Conservation (phyloP, 176 grass and related monocot species). For the Bonia amplexicaulis region DNA sequence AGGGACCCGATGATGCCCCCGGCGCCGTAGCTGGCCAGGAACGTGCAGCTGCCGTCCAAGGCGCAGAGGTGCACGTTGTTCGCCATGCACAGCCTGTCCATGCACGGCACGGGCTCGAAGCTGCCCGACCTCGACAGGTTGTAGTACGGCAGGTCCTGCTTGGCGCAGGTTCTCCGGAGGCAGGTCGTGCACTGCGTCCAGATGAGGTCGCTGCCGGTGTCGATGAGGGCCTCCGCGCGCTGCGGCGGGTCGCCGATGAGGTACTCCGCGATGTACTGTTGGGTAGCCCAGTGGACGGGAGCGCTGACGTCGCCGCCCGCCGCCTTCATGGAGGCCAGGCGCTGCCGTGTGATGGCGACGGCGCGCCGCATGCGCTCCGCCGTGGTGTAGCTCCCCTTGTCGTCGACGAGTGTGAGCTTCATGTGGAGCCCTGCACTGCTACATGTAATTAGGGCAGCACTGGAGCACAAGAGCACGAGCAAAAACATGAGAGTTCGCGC, state of each 20-base stretch:
- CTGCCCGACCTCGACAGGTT: not conserved
- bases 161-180: not conserved
- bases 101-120: constrained; percentile 11
- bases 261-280: constrained; percentile 18
- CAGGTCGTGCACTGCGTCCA: not conserved
- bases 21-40: not conserved
- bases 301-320: not conserved
- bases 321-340: not conserved
- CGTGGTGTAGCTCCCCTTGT: constrained; percentile 8
- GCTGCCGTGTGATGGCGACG: not conserved
- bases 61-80: not conserved
- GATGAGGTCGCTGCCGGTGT: not conserved
- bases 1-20: not conserved
- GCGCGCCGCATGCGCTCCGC: constrained; percentile 28
- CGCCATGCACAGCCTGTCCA: not conserved
- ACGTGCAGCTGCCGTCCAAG: not conserved
- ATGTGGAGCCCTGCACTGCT: not conserved
- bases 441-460: not conserved
- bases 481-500: too few relatives aligned
- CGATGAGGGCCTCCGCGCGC: not conserved
- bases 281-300: constrained; percentile 10
- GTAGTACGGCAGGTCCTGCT: constrained; percentile 26
- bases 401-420: constrained; percentile 25
- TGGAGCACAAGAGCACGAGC: not conserved
- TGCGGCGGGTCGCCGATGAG: constrained; percentile 11